These are phyloP conservation scores for Candida orba DNA, from an alignment of 805 yeast genomes.

Conservation along the genomic window DNA sequence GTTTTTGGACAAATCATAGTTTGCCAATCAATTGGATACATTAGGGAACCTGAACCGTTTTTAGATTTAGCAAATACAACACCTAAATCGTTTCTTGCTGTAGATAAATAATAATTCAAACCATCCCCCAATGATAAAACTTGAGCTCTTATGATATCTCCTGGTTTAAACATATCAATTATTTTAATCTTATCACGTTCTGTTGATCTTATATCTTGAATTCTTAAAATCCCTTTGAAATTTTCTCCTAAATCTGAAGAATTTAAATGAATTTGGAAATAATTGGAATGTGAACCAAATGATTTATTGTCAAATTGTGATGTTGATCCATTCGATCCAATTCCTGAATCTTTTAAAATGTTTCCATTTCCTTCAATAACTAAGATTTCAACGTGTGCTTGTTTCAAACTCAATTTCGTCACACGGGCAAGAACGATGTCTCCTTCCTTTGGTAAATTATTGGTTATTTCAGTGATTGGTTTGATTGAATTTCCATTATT, in stretches of 20 bases:
- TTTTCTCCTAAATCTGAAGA: conserved; percentile 78
- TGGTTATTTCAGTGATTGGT: conserved; percentile 19
- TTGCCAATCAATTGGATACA: conserved; percentile 95
- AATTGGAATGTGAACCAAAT: conserved; percentile 49
- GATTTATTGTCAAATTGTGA: conserved; percentile 34
- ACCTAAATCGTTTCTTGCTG: conserved; percentile 88
- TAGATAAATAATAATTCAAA: conserved; percentile 76
- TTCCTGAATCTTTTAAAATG: conserved; percentile 53
- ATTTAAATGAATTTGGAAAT: conserved; percentile 35
- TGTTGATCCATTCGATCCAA: conserved; percentile 48
- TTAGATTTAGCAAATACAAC: conserved; percentile 77
- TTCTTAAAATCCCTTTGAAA: conserved; percentile 77
- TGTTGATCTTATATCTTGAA: conserved; percentile 85
- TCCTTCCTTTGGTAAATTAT: conserved; percentile 70
- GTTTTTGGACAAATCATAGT: conserved; percentile 77
- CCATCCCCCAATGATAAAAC: conserved; percentile 90
- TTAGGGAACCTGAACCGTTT: conserved; percentile 61
- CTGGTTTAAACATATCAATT: conserved; percentile 76
- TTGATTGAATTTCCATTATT: conserved; percentile 1
- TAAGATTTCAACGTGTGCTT: conserved; percentile 72
- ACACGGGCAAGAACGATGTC: conserved; percentile 77
- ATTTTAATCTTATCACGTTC: conserved; percentile 84
- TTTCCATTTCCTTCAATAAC: conserved; percentile 59
- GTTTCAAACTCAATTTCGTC: conserved; percentile 54
- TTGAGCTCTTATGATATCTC: conserved; percentile 83